Evolutionary conservation across 2,329 filamentous ascomycete genomes (phyloP).

Genomic region (Scolecobasidium constrictum): DNA sequence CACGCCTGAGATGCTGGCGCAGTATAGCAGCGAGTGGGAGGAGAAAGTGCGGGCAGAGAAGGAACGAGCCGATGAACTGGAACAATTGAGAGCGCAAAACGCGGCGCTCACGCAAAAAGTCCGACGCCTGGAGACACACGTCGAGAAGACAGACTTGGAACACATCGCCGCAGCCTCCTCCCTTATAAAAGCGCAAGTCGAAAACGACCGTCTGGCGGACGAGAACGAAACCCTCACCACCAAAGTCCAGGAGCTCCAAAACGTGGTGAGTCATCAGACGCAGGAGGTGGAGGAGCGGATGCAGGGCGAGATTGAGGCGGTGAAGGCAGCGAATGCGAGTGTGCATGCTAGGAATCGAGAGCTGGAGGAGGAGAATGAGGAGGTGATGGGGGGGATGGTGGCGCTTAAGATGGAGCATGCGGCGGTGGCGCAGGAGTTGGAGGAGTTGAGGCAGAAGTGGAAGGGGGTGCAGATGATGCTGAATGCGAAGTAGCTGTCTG

Average conservation of each 20-base stretch:
- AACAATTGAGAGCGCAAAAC: conserved; percentile 58
- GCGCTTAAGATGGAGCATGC: conserved; percentile 91
- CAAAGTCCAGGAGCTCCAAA: conserved; percentile 74
- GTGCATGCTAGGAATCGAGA: conserved; percentile 87
- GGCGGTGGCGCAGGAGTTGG: conserved; percentile 57
- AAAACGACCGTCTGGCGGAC: conserved; percentile 82
- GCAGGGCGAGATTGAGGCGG: conserved; percentile 74
- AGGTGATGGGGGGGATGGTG: conserved; percentile 88
- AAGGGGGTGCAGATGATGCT: conserved; percentile 35
- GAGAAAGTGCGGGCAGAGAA: conserved; percentile 76
- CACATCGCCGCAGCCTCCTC: conserved; percentile 87
- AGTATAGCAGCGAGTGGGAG: conserved; percentile 82
- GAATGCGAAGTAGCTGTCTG: conserved; percentile 18
- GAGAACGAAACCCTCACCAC: conserved; percentile 79
- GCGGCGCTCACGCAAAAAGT: conserved; percentile 60
- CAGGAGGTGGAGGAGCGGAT: conserved; percentile 75
- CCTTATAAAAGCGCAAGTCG: conserved; percentile 81
- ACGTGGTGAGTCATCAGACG: conserved; percentile 81
- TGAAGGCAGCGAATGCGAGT: conserved; percentile 86
- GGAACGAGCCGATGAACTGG: conserved; percentile 72
- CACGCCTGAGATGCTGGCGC: conserved; percentile 67
- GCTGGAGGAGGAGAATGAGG: conserved; percentile 78
- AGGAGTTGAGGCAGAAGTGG: conserved; percentile 38
- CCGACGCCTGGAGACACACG: conserved; percentile 76
- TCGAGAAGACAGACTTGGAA: conserved; percentile 80